These are phyloP conservation scores for Scutellaria baicalensis DNA, from an alignment of 257 asterid species.

Conservation along the genomic window DNA sequence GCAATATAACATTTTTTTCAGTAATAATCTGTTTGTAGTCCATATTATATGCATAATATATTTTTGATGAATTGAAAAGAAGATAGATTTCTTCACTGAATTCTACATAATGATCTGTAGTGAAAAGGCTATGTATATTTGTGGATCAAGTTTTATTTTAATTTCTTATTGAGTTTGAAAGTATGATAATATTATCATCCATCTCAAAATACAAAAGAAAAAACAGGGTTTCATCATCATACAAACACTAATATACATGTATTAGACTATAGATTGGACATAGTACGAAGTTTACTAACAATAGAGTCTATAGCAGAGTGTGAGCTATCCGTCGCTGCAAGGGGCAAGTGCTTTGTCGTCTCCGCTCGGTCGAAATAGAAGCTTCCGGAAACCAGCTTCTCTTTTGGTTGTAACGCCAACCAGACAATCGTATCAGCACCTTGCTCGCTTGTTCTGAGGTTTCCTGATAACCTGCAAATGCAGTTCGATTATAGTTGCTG, in stretches of 20 bases:
- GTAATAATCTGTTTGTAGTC: not conserved
- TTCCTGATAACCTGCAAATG: conserved; percentile 55
- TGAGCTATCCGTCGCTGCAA: conserved; percentile 59
- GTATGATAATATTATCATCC: too few species aligned
- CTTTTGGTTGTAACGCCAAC: conserved; percentile 84
- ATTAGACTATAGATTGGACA: conserved; percentile 23
- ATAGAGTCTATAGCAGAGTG: conserved; percentile 58
- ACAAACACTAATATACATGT: not conserved
- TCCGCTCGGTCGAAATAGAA: conserved; percentile 78
- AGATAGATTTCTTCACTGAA: not conserved
- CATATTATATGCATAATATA: not conserved
- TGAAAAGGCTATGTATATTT: too few species aligned
- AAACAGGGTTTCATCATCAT: too few species aligned
- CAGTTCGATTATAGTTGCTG: not conserved
- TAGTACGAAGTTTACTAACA: conserved; percentile 30
- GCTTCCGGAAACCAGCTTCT: conserved; percentile 58
- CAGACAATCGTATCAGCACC: conserved; percentile 85
- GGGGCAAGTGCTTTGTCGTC: conserved; percentile 72
- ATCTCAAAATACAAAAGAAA: too few species aligned
- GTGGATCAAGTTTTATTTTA: too few species aligned
- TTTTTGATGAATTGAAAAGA: not conserved
- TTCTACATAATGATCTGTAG: too few species aligned
- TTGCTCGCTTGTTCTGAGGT: conserved; percentile 78
- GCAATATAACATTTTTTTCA: not conserved
- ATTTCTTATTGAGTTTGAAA: too few species aligned